A percentile compares a stretch with the other conserved stretches of the same genome.
Conservation (phyloP, 75 land plant genomes). For the Pinus taeda region DNA sequence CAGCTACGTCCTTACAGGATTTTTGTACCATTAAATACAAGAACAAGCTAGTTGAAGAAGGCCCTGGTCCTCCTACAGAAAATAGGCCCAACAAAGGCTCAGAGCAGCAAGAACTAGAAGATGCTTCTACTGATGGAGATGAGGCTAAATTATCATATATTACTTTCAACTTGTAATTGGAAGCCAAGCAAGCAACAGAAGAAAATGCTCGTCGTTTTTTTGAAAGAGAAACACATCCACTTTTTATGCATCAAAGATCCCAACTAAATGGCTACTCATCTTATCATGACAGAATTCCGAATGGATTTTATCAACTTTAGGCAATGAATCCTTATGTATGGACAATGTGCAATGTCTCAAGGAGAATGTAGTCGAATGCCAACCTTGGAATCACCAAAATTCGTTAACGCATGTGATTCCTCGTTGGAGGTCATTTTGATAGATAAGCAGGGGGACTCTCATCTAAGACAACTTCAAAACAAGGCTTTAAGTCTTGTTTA, state of each 20-base stretch:
- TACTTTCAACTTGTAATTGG: slow-evolving; percentile 4
- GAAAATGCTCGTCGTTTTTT: not conserved
- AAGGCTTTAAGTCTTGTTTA: slow-evolving; percentile 48
- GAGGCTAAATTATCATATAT: not conserved
- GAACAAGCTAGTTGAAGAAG: too few species aligned
- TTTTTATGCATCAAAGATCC: too few species aligned
- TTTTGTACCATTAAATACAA: too few species aligned
- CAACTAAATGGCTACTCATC: slow-evolving; percentile 82
- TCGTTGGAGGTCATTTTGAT: slow-evolving; percentile 71
- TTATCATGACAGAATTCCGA: slow-evolving; percentile 62
- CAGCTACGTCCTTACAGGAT: too few species aligned
- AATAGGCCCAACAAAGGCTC: too few species aligned
- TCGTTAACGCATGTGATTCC: slow-evolving; percentile 47
- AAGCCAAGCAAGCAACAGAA: slow-evolving; percentile 12
- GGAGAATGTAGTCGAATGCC: slow-evolving; percentile 62
- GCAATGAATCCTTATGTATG: slow-evolving; percentile 92
- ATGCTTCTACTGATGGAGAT: slow-evolving; percentile 2
- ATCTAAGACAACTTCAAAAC: slow-evolving; percentile 58
- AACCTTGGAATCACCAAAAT: slow-evolving; percentile 50
- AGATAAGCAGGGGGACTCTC: slow-evolving; percentile 49
- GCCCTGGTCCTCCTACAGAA: too few species aligned
- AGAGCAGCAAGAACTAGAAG: too few species aligned
- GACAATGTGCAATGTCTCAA: slow-evolving; percentile 71
- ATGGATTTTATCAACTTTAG: slow-evolving; percentile 73
- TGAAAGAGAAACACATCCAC: too few species aligned